Evolutionary conservation across 2,329 filamentous ascomycete species (phyloP).

Genomic region (Golovinomyces cichoracearum): DNA sequence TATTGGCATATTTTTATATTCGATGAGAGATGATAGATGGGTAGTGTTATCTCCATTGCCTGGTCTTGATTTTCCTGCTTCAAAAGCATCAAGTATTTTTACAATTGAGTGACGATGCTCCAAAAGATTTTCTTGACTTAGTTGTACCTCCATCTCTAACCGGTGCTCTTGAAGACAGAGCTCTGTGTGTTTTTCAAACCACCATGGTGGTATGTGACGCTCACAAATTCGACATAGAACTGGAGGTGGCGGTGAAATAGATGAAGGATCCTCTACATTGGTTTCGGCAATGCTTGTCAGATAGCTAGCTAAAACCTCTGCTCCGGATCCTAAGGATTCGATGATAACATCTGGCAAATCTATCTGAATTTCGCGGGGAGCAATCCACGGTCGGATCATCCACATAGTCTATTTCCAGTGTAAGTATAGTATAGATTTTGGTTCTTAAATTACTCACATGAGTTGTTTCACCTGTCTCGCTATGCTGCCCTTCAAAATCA

Average conservation of each 20-base stretch:
- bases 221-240: slow-evolving; percentile 94
- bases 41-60: slow-evolving; percentile 24
- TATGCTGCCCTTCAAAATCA: neutral
- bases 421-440: neutral
- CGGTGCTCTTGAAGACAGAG: slow-evolving; percentile 85
- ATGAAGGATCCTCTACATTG: slow-evolving; percentile 46
- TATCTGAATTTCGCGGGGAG: slow-evolving; percentile 79
- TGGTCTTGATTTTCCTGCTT: slow-evolving; percentile 46
- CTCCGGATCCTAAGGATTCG: slow-evolving; percentile 78
- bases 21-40: slow-evolving; percentile 30
- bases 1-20: slow-evolving; percentile 74
- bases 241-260: slow-evolving; percentile 55
- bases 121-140: slow-evolving; percentile 71
- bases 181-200: slow-evolving; percentile 98
- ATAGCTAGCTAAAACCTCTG: slow-evolving; percentile 82
- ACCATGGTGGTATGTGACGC: slow-evolving; percentile 91
- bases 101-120: slow-evolving; percentile 91
- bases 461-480: slow-evolving; percentile 48
- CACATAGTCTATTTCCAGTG: slow-evolving; percentile 56
- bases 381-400: slow-evolving; percentile 87
- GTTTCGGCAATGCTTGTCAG: slow-evolving; percentile 70
- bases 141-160: slow-evolving; percentile 92
- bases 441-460: slow-evolving; percentile 37
- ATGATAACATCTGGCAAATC: slow-evolving; percentile 74
- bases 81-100: slow-evolving; percentile 75